Evolutionary conservation across 768 basidiomycete species (phyloP), one percentile per base, ranked within the genome.

Genomic region (Porphyrellus cyaneotinctus): DNA sequence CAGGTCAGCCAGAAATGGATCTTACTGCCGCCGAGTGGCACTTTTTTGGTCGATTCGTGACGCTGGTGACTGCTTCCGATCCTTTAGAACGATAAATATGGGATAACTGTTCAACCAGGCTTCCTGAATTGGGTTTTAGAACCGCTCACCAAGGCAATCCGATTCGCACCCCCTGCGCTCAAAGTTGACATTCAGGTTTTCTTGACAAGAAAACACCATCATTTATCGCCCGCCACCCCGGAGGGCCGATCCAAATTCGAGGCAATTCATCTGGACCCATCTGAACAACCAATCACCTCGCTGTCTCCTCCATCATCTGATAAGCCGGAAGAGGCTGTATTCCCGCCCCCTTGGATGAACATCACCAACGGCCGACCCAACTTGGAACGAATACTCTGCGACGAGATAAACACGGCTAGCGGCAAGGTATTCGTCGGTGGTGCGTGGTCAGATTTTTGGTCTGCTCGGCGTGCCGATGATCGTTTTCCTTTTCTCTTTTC

Each of bases 31-130:
- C 10, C 65, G 65, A 28, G 63, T 75, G 14, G 58, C 74, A 2
- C 74, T 79, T 47, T 52, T 78, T 10, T 80, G 78, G 78, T 63
- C 69, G 1, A 63, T 77, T 31, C 72, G 75, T 11, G 70, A 76
- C 28, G 31, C 60, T 14, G 63, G 77, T 77, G 49, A 51, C 63
- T 58, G 13, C 13, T 38, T 20, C 44, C 17, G n/a, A 28, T 9
- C 32, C 1, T 49, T 39, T 37, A 43, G 30, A 33, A 8, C 13
- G 13, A 14, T 2, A 36, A 32, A 11, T 26, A 7, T 10, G 13
- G 32, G 38, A 15, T 35, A 4, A 49, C 15, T 20, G 28, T 30
- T 23, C n/a, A n/a, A 12, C n/a, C 33, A 62, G 57, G 50, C 17
- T 50, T 56, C 17, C 33, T 62, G 32, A 51, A 51, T 12, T 52